These are phyloP conservation scores for Candida albicans DNA, from an alignment of 1,139 yeast species.

Conservation along the genomic window DNA sequence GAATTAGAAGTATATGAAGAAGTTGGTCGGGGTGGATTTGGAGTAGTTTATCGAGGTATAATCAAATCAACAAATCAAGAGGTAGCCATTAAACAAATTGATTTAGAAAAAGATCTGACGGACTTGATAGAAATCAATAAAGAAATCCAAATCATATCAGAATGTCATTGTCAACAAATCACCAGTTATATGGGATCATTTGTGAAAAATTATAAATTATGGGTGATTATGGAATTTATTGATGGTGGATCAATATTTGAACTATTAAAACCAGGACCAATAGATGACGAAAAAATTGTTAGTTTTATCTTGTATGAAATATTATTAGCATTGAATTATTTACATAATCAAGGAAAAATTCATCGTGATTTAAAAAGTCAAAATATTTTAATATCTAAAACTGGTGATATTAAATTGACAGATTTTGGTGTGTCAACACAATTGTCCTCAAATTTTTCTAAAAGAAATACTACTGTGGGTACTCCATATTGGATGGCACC, in stretches of 20 bases:
- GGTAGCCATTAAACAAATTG: constrained; percentile 74
- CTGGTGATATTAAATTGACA: constrained; percentile 85
- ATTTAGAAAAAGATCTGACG: constrained; percentile 72
- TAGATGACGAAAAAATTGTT: constrained; percentile 43
- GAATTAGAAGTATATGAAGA: constrained; percentile 64
- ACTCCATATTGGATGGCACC: constrained; percentile 99
- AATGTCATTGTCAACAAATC: constrained; percentile 64
- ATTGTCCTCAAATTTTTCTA: constrained; percentile 71
- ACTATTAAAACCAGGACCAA: constrained; percentile 60
- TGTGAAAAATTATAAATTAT: constrained; percentile 72
- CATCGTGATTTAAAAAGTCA: constrained; percentile 90
- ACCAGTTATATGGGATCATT: constrained; percentile 81
- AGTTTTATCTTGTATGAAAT: constrained; percentile 60
- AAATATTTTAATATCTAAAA: constrained; percentile 63
- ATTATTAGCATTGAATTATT: constrained; percentile 65
- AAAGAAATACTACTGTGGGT: constrained; percentile 90
- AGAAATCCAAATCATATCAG: constrained; percentile 75
- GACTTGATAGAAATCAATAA: constrained; percentile 78
- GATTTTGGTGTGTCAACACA: constrained; percentile 97
- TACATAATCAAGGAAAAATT: constrained; percentile 77
- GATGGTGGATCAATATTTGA: constrained; percentile 86
- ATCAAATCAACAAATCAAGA: constrained; percentile 50
- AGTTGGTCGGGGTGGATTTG: constrained; percentile 87
- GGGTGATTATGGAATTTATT: constrained; percentile 85
- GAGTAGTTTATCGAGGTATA: constrained; percentile 77